Evolutionary conservation across 2,329 filamentous ascomycete genomes (phyloP), one percentile per base, ranked within the genome.

Genomic region (Trichocomaceae sp.): DNA sequence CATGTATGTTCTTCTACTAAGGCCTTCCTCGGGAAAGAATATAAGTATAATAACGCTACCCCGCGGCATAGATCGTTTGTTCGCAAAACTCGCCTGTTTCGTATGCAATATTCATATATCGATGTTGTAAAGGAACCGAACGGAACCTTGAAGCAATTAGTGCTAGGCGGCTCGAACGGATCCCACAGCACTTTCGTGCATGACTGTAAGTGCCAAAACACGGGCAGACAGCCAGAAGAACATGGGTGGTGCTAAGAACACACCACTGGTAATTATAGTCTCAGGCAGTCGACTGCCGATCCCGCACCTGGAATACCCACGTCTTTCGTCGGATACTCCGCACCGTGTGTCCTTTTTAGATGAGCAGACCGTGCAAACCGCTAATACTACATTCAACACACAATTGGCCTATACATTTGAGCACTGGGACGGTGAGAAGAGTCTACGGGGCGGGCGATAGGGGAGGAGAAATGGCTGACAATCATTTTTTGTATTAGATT

Each of bases 371-470:
- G 64, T 75, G 0, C 72, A 74, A 41, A 67, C 67, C 4, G 68
- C 62, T 2, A 60, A 66, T 19, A 69, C 67, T 1, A 61, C 73
- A 9, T 75, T 75, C 50, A 67, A 64, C 50, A 71, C 71, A 6
- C 70, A 74, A 52, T 59, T 74, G 19, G 68, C 69, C 12, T 75
- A 74, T 57, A 70, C 64, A n/a, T 75, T 75, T 53, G 72, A 74
- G 33, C 66, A 69, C 19, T 73, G 70, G 70, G 60, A 65, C 50
- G 71, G 71, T 73, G 42, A 56, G 71, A 71, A 73, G 33, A 56
- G 54, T 33, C 20, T n/a, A 2, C 13, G 1, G 7, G 12, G 8
- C 8, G 8, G 35, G 9, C 3, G 2, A 39, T 39, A 39, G 2
- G 17, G 9, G 13, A 10, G 19, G 1, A 5, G 6, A 22, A 20